Evolutionary conservation across 768 basidiomycete species (phyloP).

Genomic region (Daedaleopsis nitida): DNA sequence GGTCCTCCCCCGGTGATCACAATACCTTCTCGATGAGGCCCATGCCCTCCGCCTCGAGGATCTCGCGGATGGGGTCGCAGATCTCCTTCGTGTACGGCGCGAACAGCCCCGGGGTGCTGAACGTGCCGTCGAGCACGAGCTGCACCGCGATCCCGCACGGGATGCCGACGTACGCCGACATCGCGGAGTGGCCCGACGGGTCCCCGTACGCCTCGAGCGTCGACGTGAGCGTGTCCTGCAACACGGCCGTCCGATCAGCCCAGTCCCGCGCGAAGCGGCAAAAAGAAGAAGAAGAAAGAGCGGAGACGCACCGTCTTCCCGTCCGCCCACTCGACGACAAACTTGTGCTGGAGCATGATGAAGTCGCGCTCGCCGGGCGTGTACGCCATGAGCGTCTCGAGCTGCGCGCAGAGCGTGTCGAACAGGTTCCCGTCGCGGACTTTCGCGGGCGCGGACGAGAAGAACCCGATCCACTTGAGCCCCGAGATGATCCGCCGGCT

Average conservation of each 20-base stretch:
- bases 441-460: conserved; percentile 67
- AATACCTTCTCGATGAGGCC: conserved; percentile 71
- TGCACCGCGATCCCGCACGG: conserved; percentile 95
- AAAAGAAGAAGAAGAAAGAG: neutral
- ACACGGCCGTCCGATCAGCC: neutral
- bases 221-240: conserved; percentile 82
- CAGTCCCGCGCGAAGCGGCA: no score
- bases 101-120: conserved; percentile 77
- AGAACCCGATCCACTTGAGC: conserved; percentile 90
- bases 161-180: conserved; percentile 90
- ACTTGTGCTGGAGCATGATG: conserved; percentile 98
- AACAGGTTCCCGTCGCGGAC: conserved; percentile 77
- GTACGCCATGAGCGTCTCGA: conserved; percentile 93
- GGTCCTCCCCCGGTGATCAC: conserved; percentile 34
- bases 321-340: conserved; percentile 86
- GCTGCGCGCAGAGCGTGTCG: conserved; percentile 88
- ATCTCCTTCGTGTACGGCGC: conserved; percentile 88
- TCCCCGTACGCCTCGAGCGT: conserved; percentile 89
- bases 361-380: conserved; percentile 90
- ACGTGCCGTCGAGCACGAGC: conserved; percentile 84
- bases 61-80: conserved; percentile 69
- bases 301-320: conserved; percentile 58
- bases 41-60: conserved; percentile 74
- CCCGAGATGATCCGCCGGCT: conserved; percentile 83
- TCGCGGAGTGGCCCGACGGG: conserved; percentile 79